Percentiles rank a stretch among this genome's conserved stretches.
These are phyloP conservation scores for Podospora anserina DNA, from an alignment of 495 filamentous ascomycete genomes.

Conservation along the genomic window DNA sequence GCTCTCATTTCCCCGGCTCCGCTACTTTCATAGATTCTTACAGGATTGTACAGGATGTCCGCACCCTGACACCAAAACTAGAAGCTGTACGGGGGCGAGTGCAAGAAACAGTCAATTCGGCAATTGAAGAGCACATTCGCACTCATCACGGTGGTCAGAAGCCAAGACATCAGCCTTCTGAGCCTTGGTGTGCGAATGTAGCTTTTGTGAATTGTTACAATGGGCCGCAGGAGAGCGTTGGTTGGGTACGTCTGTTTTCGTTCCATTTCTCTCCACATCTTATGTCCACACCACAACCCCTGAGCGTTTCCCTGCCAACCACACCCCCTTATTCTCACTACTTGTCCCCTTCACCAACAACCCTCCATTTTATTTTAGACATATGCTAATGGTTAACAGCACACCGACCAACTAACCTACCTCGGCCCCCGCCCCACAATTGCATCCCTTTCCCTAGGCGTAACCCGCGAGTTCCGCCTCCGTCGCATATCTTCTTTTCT, in stretches of 20 bases:
- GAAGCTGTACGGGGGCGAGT: slow-evolving; percentile 62
- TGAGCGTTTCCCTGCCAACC: background rate
- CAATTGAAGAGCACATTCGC: slow-evolving; percentile 64
- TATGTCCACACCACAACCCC: background rate
- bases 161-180: slow-evolving; percentile 69
- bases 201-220: slow-evolving; percentile 93
- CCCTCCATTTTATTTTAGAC: background rate
- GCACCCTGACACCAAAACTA: slow-evolving; percentile 68
- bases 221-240: slow-evolving; percentile 74
- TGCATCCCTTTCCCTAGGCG: slow-evolving; percentile 84
- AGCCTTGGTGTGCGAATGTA: slow-evolving; percentile 77
- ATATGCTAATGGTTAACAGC: slow-evolving; percentile 31
- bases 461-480: slow-evolving; percentile 86
- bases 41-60: slow-evolving; percentile 55
- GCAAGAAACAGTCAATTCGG: slow-evolving; percentile 67
- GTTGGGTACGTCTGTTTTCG: slow-evolving; percentile 49
- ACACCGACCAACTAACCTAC: slow-evolving; percentile 90
- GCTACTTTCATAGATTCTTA: background rate
- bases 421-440: slow-evolving; percentile 85
- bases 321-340: background rate
- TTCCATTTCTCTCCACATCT: background rate
- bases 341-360: background rate
- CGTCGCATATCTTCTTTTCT: slow-evolving; percentile 60
- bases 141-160: slow-evolving; percentile 63
- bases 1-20: background rate